Percentiles rank a stretch among this genome's conserved stretches.
Conservation (phyloP, 1,284 basidiomycete genomes). For the Boletus sp. region DNA sequence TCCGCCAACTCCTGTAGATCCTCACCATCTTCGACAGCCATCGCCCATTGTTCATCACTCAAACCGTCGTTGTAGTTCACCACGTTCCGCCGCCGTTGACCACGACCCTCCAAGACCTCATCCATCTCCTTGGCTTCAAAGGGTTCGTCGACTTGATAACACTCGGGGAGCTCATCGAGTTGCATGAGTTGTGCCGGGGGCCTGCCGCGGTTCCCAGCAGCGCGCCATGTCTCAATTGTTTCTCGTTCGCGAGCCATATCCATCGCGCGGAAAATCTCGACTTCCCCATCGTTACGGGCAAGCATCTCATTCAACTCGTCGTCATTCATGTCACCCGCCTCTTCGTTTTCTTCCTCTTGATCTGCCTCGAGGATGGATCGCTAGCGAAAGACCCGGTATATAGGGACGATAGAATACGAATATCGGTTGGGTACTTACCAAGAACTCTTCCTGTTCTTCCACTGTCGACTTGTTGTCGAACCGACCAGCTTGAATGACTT, state of each 20-base stretch:
- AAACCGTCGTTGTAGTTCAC: constrained; percentile 96
- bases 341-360: constrained; percentile 91
- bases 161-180: constrained; percentile 90
- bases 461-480: constrained; percentile 99
- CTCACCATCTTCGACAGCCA: constrained; percentile 88
- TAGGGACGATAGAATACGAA: neutral
- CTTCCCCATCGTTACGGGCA: constrained; percentile 85
- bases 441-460: constrained; percentile 95
- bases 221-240: constrained; percentile 73
- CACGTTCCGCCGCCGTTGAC: constrained; percentile 80
- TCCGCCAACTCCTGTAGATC: constrained; percentile 81
- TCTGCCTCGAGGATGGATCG: constrained; percentile 87
- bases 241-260: constrained; percentile 83
- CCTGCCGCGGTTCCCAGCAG: constrained; percentile 77
- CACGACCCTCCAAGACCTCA: constrained; percentile 78
- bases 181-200: constrained; percentile 83
- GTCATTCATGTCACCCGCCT: constrained; percentile 95
- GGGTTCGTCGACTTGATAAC: constrained; percentile 86
- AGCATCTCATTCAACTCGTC: constrained; percentile 97
- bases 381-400: constrained; percentile 43
- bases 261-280: constrained; percentile 80
- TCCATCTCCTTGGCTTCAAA: constrained; percentile 72
- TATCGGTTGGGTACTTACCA: constrained; percentile 57
- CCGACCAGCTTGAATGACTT: constrained; percentile 98
- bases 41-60: constrained; percentile 92